A percentile compares a stretch with the other conserved stretches of the same genome.
Evolutionary conservation across 2,329 filamentous ascomycete species (phyloP).

Genomic region (Pleomassaria siparia): DNA sequence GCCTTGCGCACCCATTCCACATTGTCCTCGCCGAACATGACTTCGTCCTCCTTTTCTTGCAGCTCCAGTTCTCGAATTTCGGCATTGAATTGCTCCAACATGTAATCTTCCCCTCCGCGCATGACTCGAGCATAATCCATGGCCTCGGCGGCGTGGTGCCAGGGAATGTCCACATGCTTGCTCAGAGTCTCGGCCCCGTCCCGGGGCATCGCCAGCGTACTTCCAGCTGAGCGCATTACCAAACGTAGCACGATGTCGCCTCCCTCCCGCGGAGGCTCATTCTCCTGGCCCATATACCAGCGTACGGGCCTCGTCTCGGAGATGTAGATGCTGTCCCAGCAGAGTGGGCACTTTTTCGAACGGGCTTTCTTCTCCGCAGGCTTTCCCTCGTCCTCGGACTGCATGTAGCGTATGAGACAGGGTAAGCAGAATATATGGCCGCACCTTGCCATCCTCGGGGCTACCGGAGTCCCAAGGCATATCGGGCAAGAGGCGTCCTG

Average conservation of each 20-base stretch:
- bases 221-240: conserved; percentile 77
- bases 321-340: conserved; percentile 90
- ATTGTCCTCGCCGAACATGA: conserved; percentile 89
- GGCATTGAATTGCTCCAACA: conserved; percentile 74
- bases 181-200: conserved; percentile 74
- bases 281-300: conserved; percentile 89
- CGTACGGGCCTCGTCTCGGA: conserved; percentile 85
- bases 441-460: conserved; percentile 94
- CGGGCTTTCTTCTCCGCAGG: conserved; percentile 67
- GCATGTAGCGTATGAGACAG: conserved; percentile 94
- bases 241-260: conserved; percentile 87
- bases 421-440: conserved; percentile 96
- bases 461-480: conserved; percentile 87
- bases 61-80: conserved; percentile 74
- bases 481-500: conserved; percentile 91
- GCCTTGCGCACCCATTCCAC: conserved; percentile 84
- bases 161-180: conserved; percentile 77
- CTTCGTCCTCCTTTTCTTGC: conserved; percentile 85
- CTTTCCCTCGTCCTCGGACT: conserved; percentile 69
- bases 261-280: conserved; percentile 74
- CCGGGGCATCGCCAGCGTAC: conserved; percentile 82
- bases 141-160: conserved; percentile 92
- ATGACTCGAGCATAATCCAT: conserved; percentile 94
- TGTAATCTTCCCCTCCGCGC: conserved; percentile 89
- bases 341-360: conserved; percentile 96